Evolutionary conservation across 805 yeast genomes (phyloP).

Genomic region (Sugiyamaella marilandica): DNA sequence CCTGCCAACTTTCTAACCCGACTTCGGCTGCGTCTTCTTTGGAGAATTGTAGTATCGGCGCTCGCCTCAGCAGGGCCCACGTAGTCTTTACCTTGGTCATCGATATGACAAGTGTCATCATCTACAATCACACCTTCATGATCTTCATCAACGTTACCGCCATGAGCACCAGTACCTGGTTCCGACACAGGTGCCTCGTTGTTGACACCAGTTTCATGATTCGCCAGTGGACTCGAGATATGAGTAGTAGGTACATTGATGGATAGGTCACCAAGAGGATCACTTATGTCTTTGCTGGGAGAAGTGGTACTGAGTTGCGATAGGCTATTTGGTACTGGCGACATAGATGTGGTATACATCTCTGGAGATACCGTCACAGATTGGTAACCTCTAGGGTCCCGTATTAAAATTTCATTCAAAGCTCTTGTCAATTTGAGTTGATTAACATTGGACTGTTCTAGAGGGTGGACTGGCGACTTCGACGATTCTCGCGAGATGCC

Average conservation of each 20-base stretch:
- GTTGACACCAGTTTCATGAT: too few relatives aligned
- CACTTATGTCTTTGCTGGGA: neutral
- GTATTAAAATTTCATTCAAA: constrained; percentile 28
- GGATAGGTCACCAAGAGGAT: neutral
- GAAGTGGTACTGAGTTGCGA: neutral
- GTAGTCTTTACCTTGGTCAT: neutral
- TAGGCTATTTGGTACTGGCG: neutral
- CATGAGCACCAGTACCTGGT: neutral
- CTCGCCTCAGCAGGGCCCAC: neutral
- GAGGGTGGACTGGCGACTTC: constrained; percentile 1
- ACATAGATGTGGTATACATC: neutral
- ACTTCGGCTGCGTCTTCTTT: constrained; percentile 20
- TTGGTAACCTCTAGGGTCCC: constrained; percentile 1
- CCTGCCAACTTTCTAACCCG: constrained; percentile 18
- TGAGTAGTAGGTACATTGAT: neutral
- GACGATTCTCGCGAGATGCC: constrained; percentile 13
- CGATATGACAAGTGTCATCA: neutral
- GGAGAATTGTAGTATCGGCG: constrained; percentile 1
- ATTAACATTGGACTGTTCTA: constrained; percentile 17
- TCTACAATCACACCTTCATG: neutral
- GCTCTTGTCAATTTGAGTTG: constrained; percentile 31
- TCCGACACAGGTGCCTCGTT: neutral
- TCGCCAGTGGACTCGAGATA: too few relatives aligned
- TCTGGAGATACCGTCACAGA: constrained; percentile 1
- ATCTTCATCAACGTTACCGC: neutral